phyloP scores from a whole-genome alignment of 371 early-diverging fungal species.

The Lichtheimia hyalospora region DNA sequence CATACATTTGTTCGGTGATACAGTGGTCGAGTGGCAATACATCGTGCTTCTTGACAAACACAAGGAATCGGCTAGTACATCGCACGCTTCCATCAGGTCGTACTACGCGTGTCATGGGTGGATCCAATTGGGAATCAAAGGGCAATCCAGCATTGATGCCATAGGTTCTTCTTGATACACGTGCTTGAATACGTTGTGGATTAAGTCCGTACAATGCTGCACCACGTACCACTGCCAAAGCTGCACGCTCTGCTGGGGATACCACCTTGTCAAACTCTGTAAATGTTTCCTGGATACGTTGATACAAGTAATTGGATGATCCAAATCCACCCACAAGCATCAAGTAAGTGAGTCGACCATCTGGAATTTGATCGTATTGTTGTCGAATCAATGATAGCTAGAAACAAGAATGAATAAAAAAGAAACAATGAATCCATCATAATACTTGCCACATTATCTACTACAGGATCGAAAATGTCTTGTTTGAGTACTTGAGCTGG shows the following conservation, averaged over 20 bases:
- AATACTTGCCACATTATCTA: constrained; percentile 46
- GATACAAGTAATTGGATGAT: constrained; percentile 44
- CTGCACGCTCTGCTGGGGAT: constrained; percentile 41
- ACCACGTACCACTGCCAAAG: constrained; percentile 50
- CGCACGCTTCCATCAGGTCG: constrained; percentile 48
- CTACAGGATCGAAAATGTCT: constrained; percentile 59
- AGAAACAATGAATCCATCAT: not conserved
- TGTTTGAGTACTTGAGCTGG: constrained; percentile 47
- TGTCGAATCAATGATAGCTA: constrained; percentile 36
- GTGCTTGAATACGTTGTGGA: constrained; percentile 49
- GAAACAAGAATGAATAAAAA: constrained; percentile 1
- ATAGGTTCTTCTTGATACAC: constrained; percentile 60
- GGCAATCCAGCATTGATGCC: constrained; percentile 63
- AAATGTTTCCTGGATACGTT: constrained; percentile 34
- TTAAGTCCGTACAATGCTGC: constrained; percentile 54
- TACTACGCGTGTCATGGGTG: constrained; percentile 27
- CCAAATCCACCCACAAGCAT: constrained; percentile 54
- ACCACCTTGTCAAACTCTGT: constrained; percentile 30
- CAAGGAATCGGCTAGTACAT: constrained; percentile 43
- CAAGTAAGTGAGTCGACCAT: constrained; percentile 28
- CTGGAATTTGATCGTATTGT: constrained; percentile 25
- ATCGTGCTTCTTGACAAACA: constrained; percentile 43
- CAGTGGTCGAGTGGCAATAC: constrained; percentile 43
- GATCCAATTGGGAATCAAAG: constrained; percentile 40
- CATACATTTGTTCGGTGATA: constrained; percentile 46